Evolutionary conservation across 257 asterid species (phyloP).

Genomic region (Agastache rugosa): DNA sequence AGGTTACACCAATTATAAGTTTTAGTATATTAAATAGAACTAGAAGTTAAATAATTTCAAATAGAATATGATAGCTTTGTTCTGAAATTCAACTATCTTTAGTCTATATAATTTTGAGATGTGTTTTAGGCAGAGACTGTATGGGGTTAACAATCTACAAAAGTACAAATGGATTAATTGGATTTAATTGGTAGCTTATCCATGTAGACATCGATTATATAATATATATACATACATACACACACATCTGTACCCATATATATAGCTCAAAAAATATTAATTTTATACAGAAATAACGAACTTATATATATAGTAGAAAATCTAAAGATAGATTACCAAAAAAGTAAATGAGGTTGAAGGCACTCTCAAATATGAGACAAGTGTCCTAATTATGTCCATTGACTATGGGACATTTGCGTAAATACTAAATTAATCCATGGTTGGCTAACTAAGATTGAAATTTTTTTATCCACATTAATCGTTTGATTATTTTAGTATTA

Average conservation of each 20-base stretch:
- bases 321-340: conserved; percentile 2
- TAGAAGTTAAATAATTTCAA: no score
- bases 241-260: no score
- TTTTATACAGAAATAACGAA: not conserved
- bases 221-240: no score
- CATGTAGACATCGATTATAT: not conserved
- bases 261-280: no score
- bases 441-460: conserved; percentile 57
- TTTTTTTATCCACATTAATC: conserved; percentile 18
- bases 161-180: no score
- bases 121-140: no score
- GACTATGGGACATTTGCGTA: conserved; percentile 46
- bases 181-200: not conserved
- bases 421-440: conserved; percentile 48
- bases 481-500: conserved; percentile 23
- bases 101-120: no score
- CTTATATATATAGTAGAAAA: not conserved
- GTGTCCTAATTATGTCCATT: conserved; percentile 51
- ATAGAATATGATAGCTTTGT: no score
- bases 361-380: conserved; percentile 42
- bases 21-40: no score
- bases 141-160: no score
- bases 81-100: no score
- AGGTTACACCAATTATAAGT: no score
- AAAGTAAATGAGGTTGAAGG: not conserved